phyloP scores from a whole-genome alignment of 2,329 filamentous ascomycete species.

The Ceratocystis papillata region DNA sequence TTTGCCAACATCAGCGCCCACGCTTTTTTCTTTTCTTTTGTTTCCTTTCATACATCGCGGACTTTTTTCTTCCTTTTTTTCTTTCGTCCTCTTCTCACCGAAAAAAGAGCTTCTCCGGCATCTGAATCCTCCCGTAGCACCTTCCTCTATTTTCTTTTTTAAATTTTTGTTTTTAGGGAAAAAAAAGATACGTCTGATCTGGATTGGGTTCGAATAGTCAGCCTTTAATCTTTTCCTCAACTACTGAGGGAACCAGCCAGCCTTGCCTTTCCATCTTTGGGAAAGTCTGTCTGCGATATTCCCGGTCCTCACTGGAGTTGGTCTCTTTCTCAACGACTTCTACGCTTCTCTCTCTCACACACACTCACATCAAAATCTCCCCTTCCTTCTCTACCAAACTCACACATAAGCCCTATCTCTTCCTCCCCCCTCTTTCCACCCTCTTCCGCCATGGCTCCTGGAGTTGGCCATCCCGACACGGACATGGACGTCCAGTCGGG shows the following conservation, averaged over 20 bases:
- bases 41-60: neutral
- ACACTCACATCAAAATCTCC: no score
- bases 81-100: constrained; percentile 8
- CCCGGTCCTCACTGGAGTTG: neutral
- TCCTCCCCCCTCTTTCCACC: neutral
- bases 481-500: constrained; percentile 29
- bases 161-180: constrained; percentile 16
- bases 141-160: constrained; percentile 21
- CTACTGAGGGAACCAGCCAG: neutral
- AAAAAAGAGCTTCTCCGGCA: neutral
- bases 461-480: constrained; percentile 31
- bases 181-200: neutral
- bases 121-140: constrained; percentile 3
- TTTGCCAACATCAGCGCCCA: neutral
- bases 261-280: constrained; percentile 11
- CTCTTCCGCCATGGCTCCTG: constrained; percentile 31
- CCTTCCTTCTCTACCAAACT: neutral
- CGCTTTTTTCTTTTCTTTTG: constrained; percentile 14
- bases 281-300: constrained; percentile 8
- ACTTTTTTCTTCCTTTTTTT: constrained; percentile 1
- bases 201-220: constrained; percentile 3
- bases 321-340: neutral
- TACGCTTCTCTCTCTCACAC: neutral
- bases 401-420: neutral
- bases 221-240: neutral